Conservation (phyloP, 768 basidiomycete species). For the Termitomyces sp. region DNA sequence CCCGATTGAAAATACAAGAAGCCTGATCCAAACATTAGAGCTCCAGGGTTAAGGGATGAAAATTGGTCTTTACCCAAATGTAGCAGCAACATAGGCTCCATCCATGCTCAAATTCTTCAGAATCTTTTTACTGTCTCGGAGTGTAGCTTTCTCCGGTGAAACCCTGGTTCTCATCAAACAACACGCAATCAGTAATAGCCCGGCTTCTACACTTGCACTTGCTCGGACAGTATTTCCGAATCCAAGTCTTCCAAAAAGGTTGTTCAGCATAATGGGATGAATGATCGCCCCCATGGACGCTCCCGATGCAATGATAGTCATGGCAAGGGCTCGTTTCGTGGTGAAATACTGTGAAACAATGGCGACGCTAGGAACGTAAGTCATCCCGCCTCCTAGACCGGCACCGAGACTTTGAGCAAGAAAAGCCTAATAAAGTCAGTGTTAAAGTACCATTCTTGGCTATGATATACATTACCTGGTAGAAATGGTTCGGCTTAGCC, state of each 20-base stretch:
- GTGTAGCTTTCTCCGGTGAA: constrained; percentile 16
- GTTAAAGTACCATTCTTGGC: neutral
- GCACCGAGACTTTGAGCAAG: constrained; percentile 39
- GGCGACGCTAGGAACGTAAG: constrained; percentile 42
- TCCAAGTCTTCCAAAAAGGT: constrained; percentile 30
- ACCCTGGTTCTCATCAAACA: constrained; percentile 37
- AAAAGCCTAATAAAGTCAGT: constrained; percentile 19
- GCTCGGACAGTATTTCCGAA: constrained; percentile 40
- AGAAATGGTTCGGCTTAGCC: constrained; percentile 36
- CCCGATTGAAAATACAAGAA: constrained; percentile 16
- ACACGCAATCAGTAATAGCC: constrained; percentile 34
- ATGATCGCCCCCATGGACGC: constrained; percentile 41
- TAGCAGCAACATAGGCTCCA: constrained; percentile 10
- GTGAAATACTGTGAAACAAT: constrained; percentile 46
- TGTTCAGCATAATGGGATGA: constrained; percentile 46
- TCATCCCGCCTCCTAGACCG: constrained; percentile 39
- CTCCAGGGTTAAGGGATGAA: neutral
- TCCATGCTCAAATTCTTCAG: constrained; percentile 13
- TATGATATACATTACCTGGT: constrained; percentile 27
- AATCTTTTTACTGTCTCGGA: neutral
- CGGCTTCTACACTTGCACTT: constrained; percentile 36
- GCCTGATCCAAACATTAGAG: neutral
- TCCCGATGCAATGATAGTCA: constrained; percentile 46
- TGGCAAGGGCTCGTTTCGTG: constrained; percentile 36
- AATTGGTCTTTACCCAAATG: constrained; percentile 10